Conservation (phyloP, 139 green algal species). For the Chlorella sp. region DNA sequence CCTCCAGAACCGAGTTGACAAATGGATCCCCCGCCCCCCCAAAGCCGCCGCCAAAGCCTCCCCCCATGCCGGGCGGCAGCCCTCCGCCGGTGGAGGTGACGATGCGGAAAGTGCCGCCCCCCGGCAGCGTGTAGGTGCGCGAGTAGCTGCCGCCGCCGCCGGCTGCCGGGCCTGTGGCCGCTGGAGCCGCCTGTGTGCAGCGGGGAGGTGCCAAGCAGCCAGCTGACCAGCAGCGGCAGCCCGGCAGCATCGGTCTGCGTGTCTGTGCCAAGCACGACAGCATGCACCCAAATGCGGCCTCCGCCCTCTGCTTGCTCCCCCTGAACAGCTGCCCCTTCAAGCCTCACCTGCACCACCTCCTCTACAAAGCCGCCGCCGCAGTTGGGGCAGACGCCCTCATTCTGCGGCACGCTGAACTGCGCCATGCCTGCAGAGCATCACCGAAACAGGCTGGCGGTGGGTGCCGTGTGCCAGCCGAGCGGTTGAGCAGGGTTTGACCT, state of each 20-base stretch:
- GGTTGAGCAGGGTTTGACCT: too few relatives aligned
- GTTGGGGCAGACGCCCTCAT: neutral
- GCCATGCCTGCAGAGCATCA: neutral
- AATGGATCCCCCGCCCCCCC: neutral
- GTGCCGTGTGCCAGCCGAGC: too few relatives aligned
- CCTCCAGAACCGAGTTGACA: neutral
- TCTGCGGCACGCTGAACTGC: neutral
- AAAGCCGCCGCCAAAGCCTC: neutral
- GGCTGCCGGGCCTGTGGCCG: neutral
- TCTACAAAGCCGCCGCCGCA: constrained; percentile 38
- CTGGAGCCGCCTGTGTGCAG: neutral
- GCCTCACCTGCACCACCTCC: neutral
- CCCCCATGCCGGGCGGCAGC: neutral
- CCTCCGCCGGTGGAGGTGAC: neutral
- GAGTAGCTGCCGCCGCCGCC: neutral
- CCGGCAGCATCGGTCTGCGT: too few relatives aligned
- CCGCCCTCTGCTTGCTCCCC: too few relatives aligned
- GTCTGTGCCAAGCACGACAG: too few relatives aligned
- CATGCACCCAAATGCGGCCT: too few relatives aligned
- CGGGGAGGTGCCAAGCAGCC: neutral
- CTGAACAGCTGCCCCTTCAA: too few relatives aligned
- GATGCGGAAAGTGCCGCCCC: neutral
- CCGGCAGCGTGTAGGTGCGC: constrained; percentile 8
- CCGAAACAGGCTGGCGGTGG: too few relatives aligned
- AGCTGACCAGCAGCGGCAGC: too few relatives aligned